Evolutionary conservation across 192 early-diverging fungal species (phyloP), one percentile per base, ranked within the genome.

Genomic region (Backusella circina): DNA sequence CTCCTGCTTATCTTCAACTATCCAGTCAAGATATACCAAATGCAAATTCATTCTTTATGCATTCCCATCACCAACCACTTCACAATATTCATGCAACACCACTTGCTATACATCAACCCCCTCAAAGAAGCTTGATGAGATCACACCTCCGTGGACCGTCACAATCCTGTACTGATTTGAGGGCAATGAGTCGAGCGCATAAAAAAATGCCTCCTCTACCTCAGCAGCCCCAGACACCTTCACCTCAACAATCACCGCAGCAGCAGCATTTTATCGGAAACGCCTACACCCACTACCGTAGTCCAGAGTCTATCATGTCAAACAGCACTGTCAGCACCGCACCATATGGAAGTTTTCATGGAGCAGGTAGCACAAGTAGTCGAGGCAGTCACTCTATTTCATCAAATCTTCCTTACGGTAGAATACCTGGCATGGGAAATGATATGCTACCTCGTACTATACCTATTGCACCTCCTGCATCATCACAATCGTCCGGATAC

Each of bases 11-110:
- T 30, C 39, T 70, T 10, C 69, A 70, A 16, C 31, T 70, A 5
- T 70, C 69, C 12, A 70, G 69, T 70, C 16, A 38, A 23, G 69
- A 38, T 1, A 41, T 70, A 38, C 37, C 69, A 67, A 35, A 67
- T 67, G 18, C 65, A 31, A 31, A 67, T 33, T 15, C 65, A 61
- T 67, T 67, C 65, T 67, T 35, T 67, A 31, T 35, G 31, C 65
- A 33, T 35, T n/a, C 33, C 35, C 65, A 15, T 67, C 69, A 70
- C 37, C 38, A 70, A 30, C 69, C 69, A 70, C 37, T 70, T 41
- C 69, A 70, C 39, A 70, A 70, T 70, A 44, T 70, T 47, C 69
- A 70, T 47, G 41, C 69, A 30, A 41, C 69, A 12, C 69, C 69
- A 41, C 23, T 70, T 23, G 5, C 37, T 23, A 36, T 68, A 38